Evolutionary conservation across 768 basidiomycete genomes (phyloP).

Genomic region (Kwoniella sp.): DNA sequence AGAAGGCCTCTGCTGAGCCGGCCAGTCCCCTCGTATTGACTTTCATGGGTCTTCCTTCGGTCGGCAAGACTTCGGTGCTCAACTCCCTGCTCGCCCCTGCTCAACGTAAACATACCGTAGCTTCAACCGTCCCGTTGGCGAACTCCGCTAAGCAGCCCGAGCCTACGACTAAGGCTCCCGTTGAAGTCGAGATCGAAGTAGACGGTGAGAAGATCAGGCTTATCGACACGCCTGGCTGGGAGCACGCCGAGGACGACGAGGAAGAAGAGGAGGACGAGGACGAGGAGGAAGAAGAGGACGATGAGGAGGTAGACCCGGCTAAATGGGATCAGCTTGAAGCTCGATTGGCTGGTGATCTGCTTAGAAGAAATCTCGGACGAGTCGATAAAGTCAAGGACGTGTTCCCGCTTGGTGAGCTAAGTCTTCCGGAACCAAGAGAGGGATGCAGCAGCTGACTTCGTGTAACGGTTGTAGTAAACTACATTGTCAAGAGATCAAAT

Average conservation of each 20-base stretch:
- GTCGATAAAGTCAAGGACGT: slow-evolving; percentile 86
- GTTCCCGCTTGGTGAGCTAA: slow-evolving; percentile 65
- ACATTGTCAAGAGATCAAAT: slow-evolving; percentile 70
- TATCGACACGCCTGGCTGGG: slow-evolving; percentile 87
- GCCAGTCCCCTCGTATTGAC: slow-evolving; percentile 66
- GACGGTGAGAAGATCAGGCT: slow-evolving; percentile 64
- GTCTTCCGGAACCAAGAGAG: not conserved
- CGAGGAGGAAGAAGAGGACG: slow-evolving; percentile 55
- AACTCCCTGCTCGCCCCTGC: slow-evolving; percentile 70
- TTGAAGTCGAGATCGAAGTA: slow-evolving; percentile 66
- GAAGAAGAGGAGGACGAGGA: slow-evolving; percentile 55
- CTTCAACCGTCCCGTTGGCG: slow-evolving; percentile 58
- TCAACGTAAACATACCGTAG: slow-evolving; percentile 62
- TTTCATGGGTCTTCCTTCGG: slow-evolving; percentile 81
- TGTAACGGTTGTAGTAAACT: slow-evolving; percentile 60
- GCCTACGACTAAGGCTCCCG: slow-evolving; percentile 72
- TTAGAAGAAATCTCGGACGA: slow-evolving; percentile 76
- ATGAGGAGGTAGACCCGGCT: slow-evolving; percentile 36
- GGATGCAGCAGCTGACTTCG: slow-evolving; percentile 1
- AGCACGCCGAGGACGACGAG: slow-evolving; percentile 59
- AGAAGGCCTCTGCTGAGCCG: slow-evolving; percentile 34
- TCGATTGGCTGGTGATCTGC: slow-evolving; percentile 65
- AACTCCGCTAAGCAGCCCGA: slow-evolving; percentile 60
- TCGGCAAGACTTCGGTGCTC: slow-evolving; percentile 81
- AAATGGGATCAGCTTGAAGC: slow-evolving; percentile 55